Conservation (phyloP, 2,329 filamentous ascomycete genomes). For the Mycosphaerella sp. region DNA sequence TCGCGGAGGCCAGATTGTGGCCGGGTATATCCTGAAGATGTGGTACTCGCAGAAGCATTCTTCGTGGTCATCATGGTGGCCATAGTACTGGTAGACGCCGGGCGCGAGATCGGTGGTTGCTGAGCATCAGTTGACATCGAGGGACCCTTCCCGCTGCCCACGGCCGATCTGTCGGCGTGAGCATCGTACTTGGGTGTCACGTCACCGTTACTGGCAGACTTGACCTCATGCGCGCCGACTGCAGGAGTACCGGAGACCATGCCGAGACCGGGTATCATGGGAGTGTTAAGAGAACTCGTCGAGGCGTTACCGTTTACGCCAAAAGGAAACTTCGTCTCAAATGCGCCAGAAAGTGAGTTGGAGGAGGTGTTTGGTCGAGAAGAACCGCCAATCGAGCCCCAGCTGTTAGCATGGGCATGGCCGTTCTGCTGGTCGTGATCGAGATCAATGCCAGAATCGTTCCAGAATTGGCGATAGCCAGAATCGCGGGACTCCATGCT, state of each 20-base stretch:
- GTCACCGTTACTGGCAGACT: conserved; percentile 27
- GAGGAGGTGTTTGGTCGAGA: conserved; percentile 59
- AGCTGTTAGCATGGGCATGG: conserved; percentile 41
- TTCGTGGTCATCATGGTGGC: conserved; percentile 19
- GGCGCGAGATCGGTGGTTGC: conserved; percentile 21
- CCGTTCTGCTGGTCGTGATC: conserved; percentile 62
- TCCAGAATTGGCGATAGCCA: conserved; percentile 95
- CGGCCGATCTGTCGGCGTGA: conserved; percentile 17
- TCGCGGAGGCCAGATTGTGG: conserved; percentile 36
- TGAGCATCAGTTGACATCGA: conserved; percentile 16
- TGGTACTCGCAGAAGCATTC: conserved; percentile 25
- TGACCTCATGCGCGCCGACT: conserved; percentile 15
- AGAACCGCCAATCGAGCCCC: conserved; percentile 41
- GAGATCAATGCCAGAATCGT: conserved; percentile 93
- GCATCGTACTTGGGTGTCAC: conserved; percentile 34
- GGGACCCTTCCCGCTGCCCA: conserved; percentile 22
- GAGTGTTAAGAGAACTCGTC: conserved; percentile 35
- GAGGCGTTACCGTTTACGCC: conserved; percentile 41
- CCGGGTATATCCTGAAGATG: conserved; percentile 38
- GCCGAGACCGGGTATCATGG: conserved; percentile 36
- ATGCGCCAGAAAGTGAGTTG: conserved; percentile 56
- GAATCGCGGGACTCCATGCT: conserved; percentile 94
- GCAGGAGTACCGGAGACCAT: conserved; percentile 23
- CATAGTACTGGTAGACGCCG: conserved; percentile 20
- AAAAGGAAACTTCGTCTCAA: conserved; percentile 62